phyloP scores from a whole-genome alignment of 305 asterid genomes.

The Lippia alba region DNA sequence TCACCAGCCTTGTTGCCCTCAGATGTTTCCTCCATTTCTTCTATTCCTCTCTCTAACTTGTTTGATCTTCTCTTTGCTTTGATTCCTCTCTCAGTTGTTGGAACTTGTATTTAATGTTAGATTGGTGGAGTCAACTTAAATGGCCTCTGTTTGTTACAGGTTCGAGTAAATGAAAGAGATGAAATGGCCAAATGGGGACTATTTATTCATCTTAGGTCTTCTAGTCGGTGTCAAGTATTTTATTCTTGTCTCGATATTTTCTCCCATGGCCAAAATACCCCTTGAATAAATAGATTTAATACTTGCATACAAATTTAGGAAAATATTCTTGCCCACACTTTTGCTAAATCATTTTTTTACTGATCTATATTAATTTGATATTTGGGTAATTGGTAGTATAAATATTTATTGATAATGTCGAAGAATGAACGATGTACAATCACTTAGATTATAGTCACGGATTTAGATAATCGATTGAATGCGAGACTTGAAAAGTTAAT shows the following conservation, averaged over 20 bases:
- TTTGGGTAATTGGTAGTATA: no score
- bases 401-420: no score
- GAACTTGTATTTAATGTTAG: not conserved
- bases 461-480: no score
- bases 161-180: not conserved
- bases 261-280: not conserved
- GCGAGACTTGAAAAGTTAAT: no score
- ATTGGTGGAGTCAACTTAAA: conserved; percentile 6
- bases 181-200: not conserved
- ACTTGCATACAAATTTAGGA: not conserved
- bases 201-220: not conserved
- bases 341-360: no score
- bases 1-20: not conserved
- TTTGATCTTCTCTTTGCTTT: not conserved
- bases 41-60: no score
- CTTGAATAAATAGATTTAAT: not conserved
- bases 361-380: no score
- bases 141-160: not conserved
- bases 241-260: not conserved
- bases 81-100: not conserved
- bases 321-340: no score
- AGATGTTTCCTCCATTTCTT: conserved; percentile 6
- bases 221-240: no score
- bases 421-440: no score
- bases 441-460: no score